These are phyloP conservation scores for Colletotrichum trifolii DNA, from an alignment of 2,329 filamentous ascomycete species.

Conservation along the genomic window DNA sequence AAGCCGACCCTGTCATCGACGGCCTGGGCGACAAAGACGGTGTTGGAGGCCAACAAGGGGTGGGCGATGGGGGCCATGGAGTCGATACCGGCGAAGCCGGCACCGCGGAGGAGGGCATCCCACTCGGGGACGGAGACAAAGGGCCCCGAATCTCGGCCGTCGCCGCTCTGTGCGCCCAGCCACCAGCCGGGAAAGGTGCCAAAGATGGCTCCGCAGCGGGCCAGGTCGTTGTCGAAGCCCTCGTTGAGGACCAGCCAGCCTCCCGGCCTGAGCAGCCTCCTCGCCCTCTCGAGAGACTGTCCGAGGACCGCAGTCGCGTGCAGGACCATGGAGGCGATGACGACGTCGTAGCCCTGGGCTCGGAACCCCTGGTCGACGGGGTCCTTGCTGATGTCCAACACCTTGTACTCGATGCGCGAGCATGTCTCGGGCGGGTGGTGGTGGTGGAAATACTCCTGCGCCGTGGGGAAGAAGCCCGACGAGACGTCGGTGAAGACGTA, in stretches of 20 bases:
- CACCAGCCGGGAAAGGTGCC: conserved; percentile 49
- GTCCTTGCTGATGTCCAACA: conserved; percentile 46
- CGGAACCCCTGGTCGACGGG: conserved; percentile 43
- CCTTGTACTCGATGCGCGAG: conserved; percentile 35
- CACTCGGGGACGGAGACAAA: background rate
- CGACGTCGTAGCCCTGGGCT: conserved; percentile 41
- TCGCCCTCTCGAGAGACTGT: conserved; percentile 39
- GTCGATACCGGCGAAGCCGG: conserved; percentile 34
- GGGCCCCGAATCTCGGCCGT: background rate
- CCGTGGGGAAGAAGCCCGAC: conserved; percentile 38
- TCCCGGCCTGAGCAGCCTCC: conserved; percentile 44
- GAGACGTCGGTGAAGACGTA: conserved; percentile 43
- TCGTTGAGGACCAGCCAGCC: conserved; percentile 41
- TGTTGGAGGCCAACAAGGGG: conserved; percentile 3
- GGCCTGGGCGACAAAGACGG: conserved; percentile 9
- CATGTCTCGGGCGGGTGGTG: background rate
- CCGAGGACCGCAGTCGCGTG: conserved; percentile 43
- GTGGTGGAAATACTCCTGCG: conserved; percentile 40
- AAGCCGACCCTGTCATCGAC: background rate
- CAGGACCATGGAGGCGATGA: conserved; percentile 45
- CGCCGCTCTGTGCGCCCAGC: conserved; percentile 29
- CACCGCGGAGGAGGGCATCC: conserved; percentile 6
- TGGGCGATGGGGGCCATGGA: conserved; percentile 14
- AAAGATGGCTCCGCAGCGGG: conserved; percentile 41
- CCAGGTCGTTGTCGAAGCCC: conserved; percentile 6